Evolutionary conservation across 768 basidiomycete species (phyloP), one percentile per base, ranked within the genome.

Genomic region (Tubosaeta sp.): DNA sequence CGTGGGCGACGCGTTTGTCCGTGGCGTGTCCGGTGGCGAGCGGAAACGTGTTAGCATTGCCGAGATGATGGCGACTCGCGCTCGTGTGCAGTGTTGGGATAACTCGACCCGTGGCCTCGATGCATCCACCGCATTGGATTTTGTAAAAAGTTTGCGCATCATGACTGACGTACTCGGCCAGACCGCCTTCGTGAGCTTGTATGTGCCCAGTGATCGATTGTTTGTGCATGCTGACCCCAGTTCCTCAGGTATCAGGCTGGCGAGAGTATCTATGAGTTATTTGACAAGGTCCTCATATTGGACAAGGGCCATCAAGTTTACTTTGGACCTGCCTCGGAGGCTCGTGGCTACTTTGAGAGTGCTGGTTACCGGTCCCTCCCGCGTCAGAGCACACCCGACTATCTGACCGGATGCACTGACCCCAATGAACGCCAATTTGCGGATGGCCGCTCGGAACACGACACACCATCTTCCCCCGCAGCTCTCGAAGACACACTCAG

Each of bases 231-330:
- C 35, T 65, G 6, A 52, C 56, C 14, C 14, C 16, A 32, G 3
- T 11, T 16, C 11, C 38, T 27, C 38, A 81, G 80, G 35, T 89
- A 90, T 60, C 88, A 94, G 66, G 91, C 90, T 6, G 85, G 89
- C 54, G 89, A 93, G 67, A 81, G 73, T 12, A 86, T 88, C 54
- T 86, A 86, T 53, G 75, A 83, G 0, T 60, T 86, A 3, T 95
- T 95, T 64, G 92, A 95, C 74, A 93, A 93, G 67, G 89, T 95
- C 32, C 74, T 91, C 59, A 81, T 95, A 29, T 76, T 97, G 55
- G 82, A 88, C 68, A 74, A 87, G 59, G 90, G 92, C 10, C 86
- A 78, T 26, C 86, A 88, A 66, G 86, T 89, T 11, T 95, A 84
- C 75, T 90, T 80, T 61, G 93, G 93, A 27, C 81, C 85, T 7